These are phyloP conservation scores for Syzygium malaccense DNA, from an alignment of 441 rosid genomes.

Conservation along the genomic window DNA sequence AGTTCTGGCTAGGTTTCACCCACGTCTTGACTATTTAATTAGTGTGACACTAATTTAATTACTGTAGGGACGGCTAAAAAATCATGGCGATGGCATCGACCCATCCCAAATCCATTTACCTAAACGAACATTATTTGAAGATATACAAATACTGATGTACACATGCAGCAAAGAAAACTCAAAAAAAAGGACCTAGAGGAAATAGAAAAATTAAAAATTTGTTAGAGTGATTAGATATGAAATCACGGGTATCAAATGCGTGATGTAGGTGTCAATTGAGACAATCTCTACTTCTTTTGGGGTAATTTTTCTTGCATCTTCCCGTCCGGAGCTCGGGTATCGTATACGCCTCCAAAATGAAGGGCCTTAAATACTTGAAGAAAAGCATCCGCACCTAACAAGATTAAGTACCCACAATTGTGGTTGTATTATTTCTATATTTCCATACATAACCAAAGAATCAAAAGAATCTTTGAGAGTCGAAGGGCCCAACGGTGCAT, in stretches of 20 bases:
- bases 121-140: neutral
- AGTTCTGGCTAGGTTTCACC: neutral
- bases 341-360: neutral
- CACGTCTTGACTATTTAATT: neutral
- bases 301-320: neutral
- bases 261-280: too few relatives aligned
- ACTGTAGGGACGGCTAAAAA: fast-evolving
- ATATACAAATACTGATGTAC: neutral
- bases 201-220: too few relatives aligned
- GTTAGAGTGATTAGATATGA: too few relatives aligned
- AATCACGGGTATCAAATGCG: too few relatives aligned
- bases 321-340: neutral
- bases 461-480: neutral
- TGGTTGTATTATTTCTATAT: neutral
- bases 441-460: neutral
- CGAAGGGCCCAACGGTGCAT: neutral
- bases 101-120: neutral
- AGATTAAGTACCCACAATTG: neutral
- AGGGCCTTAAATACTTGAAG: neutral
- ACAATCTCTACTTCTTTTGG: neutral
- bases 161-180: neutral
- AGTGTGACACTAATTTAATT: neutral
- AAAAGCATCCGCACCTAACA: neutral
- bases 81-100: neutral
- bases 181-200: neutral